A percentile compares a stretch with the other conserved stretches of the same genome.
Conservation (phyloP, 345 rosid species). For the Limnanthes douglasii region DNA sequence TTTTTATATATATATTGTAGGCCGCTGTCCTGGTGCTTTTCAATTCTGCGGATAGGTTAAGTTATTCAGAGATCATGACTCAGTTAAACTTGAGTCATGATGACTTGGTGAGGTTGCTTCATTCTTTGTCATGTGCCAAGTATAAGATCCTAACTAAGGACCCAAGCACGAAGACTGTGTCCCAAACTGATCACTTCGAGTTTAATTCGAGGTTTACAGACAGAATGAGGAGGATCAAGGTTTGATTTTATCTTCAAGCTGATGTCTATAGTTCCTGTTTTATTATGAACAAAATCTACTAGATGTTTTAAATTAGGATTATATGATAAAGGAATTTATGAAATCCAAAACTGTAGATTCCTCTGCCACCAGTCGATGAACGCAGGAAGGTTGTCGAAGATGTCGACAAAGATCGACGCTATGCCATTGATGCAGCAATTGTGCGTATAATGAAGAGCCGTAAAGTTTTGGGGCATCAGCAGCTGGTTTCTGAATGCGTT, state of each 20-base stretch:
- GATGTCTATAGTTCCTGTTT: background rate
- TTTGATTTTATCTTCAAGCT: slow-evolving; percentile 6
- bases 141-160: slow-evolving; percentile 67
- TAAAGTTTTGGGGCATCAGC: slow-evolving; percentile 76
- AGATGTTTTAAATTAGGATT: too few species aligned
- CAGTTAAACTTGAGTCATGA: slow-evolving; percentile 76
- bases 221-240: slow-evolving; percentile 95
- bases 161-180: slow-evolving; percentile 41
- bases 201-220: slow-evolving; percentile 72
- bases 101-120: slow-evolving; percentile 80
- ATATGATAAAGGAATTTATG: background rate
- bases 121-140: slow-evolving; percentile 75
- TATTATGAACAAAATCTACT: too few species aligned
- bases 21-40: slow-evolving; percentile 80
- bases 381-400: slow-evolving; percentile 90
- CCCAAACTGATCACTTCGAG: slow-evolving; percentile 43
- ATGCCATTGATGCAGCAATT: slow-evolving; percentile 92
- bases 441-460: slow-evolving; percentile 98
- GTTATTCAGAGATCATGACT: slow-evolving; percentile 67
- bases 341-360: slow-evolving; percentile 32
- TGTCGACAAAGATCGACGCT: slow-evolving; percentile 81
- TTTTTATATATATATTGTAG: slow-evolving; percentile 18
- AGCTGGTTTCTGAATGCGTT: slow-evolving; percentile 72
- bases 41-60: slow-evolving; percentile 61
- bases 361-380: slow-evolving; percentile 90